phyloP scores from a whole-genome alignment of 768 basidiomycete species.

The Saitozyma sp. region DNA sequence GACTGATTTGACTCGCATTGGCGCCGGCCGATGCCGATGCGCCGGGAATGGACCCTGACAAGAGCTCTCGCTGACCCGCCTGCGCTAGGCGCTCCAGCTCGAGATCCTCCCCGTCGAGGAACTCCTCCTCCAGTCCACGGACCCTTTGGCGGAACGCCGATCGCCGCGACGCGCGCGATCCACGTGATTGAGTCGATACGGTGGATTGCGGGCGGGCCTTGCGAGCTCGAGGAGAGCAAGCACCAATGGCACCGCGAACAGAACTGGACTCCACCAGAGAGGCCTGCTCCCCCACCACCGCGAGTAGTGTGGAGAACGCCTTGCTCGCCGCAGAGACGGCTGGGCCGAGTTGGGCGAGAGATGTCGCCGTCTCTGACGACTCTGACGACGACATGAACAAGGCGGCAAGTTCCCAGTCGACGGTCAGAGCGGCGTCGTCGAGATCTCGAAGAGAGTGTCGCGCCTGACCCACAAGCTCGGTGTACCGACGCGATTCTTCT shows the following conservation, averaged over 20 bases:
- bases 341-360: background rate
- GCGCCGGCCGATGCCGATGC: background rate
- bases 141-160: slow-evolving; percentile 16
- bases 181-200: slow-evolving; percentile 17
- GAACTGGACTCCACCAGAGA: slow-evolving; percentile 17
- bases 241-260: slow-evolving; percentile 32
- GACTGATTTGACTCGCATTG: slow-evolving; percentile 16
- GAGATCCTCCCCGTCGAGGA: slow-evolving; percentile 16
- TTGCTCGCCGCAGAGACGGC: slow-evolving; percentile 18
- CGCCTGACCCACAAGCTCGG: slow-evolving; percentile 35
- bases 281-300: slow-evolving; percentile 31
- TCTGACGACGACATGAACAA: background rate
- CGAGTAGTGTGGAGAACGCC: slow-evolving; percentile 22
- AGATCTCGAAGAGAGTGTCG: slow-evolving; percentile 27
- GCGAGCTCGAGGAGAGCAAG: slow-evolving; percentile 11
- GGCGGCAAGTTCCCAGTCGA: background rate
- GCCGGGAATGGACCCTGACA: too few species aligned
- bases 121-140: slow-evolving; percentile 47
- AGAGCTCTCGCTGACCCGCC: slow-evolving; percentile 13
- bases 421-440: slow-evolving; percentile 18
- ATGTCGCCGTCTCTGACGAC: background rate
- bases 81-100: slow-evolving; percentile 12
- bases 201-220: slow-evolving; percentile 12
- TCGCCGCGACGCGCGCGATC: slow-evolving; percentile 4
- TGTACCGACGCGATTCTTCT: slow-evolving; percentile 27